phyloP scores from a whole-genome alignment of 2,329 filamentous ascomycete species.

The Epichloe uncinata region DNA sequence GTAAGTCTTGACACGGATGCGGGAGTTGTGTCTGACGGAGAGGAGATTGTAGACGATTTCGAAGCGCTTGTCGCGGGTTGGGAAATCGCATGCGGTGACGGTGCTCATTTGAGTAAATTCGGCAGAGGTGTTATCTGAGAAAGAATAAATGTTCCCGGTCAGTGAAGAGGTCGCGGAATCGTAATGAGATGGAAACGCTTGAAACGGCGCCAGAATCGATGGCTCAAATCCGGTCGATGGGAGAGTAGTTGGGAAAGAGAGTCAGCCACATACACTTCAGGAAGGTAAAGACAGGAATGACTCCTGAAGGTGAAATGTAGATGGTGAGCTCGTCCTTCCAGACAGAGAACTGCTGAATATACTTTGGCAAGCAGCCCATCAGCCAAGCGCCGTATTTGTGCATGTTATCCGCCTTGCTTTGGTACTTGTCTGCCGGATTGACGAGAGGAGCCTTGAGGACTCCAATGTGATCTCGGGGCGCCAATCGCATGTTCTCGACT shows the following conservation, averaged over 20 bases:
- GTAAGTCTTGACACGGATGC: conserved; percentile 97
- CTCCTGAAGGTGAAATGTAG: conserved; percentile 76
- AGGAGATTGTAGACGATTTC: conserved; percentile 97
- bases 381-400: conserved; percentile 95
- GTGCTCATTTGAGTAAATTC: conserved; percentile 91
- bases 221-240: neutral
- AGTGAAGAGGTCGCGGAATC: neutral
- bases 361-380: conserved; percentile 93
- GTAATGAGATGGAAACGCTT: neutral
- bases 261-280: conserved; percentile 53
- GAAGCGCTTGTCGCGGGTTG: conserved; percentile 88
- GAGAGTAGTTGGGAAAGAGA: neutral
- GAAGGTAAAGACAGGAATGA: conserved; percentile 87
- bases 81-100: conserved; percentile 91
- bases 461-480: conserved; percentile 42
- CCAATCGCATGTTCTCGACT: conserved; percentile 53
- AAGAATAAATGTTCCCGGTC: neutral
- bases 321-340: conserved; percentile 99
- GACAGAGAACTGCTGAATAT: conserved; percentile 97
- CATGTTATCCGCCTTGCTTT: conserved; percentile 71
- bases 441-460: conserved; percentile 66
- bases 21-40: conserved; percentile 88
- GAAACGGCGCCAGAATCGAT: neutral
- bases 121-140: conserved; percentile 77
- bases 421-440: conserved; percentile 88